These are phyloP conservation scores for Apiotrichum mycotoxinovorans DNA, from an alignment of 1,284 basidiomycete genomes.

Conservation along the genomic window DNA sequence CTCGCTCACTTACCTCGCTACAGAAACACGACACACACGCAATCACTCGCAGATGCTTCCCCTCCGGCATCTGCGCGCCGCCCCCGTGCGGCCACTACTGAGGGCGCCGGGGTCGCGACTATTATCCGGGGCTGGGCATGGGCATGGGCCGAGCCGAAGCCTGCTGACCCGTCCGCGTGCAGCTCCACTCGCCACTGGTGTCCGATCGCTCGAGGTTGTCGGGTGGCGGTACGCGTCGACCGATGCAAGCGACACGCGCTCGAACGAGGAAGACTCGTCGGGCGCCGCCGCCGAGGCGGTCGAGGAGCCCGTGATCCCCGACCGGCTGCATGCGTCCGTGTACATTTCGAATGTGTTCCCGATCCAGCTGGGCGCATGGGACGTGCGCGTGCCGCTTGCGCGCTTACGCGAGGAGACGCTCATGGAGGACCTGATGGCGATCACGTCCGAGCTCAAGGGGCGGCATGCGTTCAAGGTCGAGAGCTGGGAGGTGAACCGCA, in stretches of 20 bases:
- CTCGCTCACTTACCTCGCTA: too few relatives aligned
- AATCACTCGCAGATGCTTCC: background rate
- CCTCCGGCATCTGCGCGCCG: background rate
- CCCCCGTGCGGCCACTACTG: background rate
- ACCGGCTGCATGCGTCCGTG: slow-evolving; percentile 40
- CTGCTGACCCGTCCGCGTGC: too few relatives aligned
- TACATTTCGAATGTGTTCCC: slow-evolving; percentile 51
- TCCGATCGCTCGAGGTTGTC: too few relatives aligned
- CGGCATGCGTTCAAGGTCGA: slow-evolving; percentile 44
- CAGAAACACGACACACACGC: background rate
- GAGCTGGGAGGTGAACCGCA: slow-evolving; percentile 44
- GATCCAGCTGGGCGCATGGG: slow-evolving; percentile 41
- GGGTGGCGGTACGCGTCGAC: background rate
- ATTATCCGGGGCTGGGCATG: too few relatives aligned
- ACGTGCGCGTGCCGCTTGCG: slow-evolving; percentile 38
- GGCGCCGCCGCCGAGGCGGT: too few relatives aligned
- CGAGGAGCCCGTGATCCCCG: background rate
- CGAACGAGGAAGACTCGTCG: too few relatives aligned
- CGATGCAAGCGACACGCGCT: background rate
- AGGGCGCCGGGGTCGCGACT: background rate
- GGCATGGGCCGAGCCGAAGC: too few relatives aligned
- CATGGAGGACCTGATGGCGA: slow-evolving; percentile 43
- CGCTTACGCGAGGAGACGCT: slow-evolving; percentile 40
- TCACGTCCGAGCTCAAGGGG: slow-evolving; percentile 33
- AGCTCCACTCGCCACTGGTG: background rate